Conservation (phyloP, 805 yeast genomes). For the Candida gorgasii region DNA sequence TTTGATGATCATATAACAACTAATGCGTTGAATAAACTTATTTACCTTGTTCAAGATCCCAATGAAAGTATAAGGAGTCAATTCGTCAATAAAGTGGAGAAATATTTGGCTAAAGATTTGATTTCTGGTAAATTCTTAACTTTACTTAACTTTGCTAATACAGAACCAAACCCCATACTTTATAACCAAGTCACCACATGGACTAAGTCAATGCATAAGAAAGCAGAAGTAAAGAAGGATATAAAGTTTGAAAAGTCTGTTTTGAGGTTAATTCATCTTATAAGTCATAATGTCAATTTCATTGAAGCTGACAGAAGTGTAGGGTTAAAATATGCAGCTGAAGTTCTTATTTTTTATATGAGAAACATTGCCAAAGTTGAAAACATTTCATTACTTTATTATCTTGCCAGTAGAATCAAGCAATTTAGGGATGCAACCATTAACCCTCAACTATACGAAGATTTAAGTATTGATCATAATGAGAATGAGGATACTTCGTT, state of each 20-base stretch:
- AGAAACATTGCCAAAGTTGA: conserved; percentile 60
- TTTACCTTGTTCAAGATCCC: conserved; percentile 68
- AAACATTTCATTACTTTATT: conserved; percentile 71
- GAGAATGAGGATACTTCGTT: conserved; percentile 15
- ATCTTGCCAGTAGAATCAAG: conserved; percentile 75
- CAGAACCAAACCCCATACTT: conserved; percentile 62
- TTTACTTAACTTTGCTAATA: conserved; percentile 69
- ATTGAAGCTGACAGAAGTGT: conserved; percentile 24
- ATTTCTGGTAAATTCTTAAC: conserved; percentile 70
- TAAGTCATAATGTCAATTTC: conserved; percentile 67
- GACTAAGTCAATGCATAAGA: conserved; percentile 60
- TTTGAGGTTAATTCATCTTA: conserved; percentile 63
- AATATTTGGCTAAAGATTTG: conserved; percentile 47
- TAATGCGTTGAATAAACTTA: conserved; percentile 50
- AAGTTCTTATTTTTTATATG: conserved; percentile 60
- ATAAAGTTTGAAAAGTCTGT: conserved; percentile 65
- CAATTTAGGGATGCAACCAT: conserved; percentile 65
- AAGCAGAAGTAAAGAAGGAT: conserved; percentile 33
- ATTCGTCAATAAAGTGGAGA: conserved; percentile 53
- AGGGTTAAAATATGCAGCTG: conserved; percentile 39
- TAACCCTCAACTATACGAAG: conserved; percentile 30
- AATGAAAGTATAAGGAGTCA: conserved; percentile 53
- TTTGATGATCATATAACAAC: conserved; percentile 57
- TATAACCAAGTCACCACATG: conserved; percentile 61
- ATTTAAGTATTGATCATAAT: conserved; percentile 17